A percentile compares a stretch with the other conserved stretches of the same genome.
Conservation (phyloP, 225 moss, liverwort and hornwort species). For the Marchantia polymorpha region DNA sequence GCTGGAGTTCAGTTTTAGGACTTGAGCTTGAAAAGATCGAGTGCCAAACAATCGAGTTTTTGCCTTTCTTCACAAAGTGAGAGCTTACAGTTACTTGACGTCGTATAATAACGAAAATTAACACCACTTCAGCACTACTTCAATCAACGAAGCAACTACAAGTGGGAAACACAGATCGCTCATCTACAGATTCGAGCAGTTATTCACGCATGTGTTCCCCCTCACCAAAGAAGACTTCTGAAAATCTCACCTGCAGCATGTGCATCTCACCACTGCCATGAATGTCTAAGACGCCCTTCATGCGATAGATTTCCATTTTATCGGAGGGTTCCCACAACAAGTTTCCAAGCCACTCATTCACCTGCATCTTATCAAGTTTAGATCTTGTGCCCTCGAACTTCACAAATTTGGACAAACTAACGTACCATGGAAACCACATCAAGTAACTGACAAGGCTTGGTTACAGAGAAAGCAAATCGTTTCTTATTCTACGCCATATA, state of each 20-base stretch:
- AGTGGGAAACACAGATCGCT: background rate
- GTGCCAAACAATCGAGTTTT: too few species aligned
- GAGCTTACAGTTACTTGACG: too few species aligned
- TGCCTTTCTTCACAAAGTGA: too few species aligned
- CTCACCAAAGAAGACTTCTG: background rate
- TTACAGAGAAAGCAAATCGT: too few species aligned
- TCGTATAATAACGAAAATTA: background rate
- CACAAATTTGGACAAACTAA: background rate
- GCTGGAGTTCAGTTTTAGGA: too few species aligned
- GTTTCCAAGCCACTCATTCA: constrained; percentile 75
- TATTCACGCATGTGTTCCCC: background rate
- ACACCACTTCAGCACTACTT: background rate
- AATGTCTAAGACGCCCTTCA: constrained; percentile 70
- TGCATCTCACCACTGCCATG: constrained; percentile 54
- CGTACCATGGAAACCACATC: background rate
- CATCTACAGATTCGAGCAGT: background rate
- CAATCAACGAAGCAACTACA: background rate
- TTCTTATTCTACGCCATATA: too few species aligned
- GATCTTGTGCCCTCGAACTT: background rate
- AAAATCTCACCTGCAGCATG: constrained; percentile 62
- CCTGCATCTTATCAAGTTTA: constrained; percentile 29
- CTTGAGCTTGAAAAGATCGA: too few species aligned
- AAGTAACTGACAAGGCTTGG: too few species aligned
- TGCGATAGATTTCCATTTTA: constrained; percentile 62
- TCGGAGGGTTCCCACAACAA: constrained; percentile 64